Base-by-base conservation (phyloP, 768 basidiomycete species). In the Boletus pseudopeckii region DNA sequence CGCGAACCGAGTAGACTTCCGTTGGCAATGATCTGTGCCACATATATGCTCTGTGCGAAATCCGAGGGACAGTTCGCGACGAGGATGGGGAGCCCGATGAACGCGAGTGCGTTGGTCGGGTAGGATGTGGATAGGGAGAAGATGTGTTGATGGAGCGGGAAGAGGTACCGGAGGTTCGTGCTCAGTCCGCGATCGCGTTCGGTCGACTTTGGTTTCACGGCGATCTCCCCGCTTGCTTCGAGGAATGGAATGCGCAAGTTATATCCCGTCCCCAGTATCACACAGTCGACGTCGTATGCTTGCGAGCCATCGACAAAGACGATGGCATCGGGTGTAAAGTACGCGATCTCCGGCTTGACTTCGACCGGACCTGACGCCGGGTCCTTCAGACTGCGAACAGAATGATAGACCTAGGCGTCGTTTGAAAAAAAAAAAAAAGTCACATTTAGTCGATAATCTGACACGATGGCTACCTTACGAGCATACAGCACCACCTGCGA, bases 261-360 rank as follows among this genome's bases (percentile, higher is more conserved):
- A 61, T 85, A 85, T 8, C 84, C 83, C 0, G 81, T 84, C 0
- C 68, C 81, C 14, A 83, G 74, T 26, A 84, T 59, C 34, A 85
- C 68, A 7, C 72, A 59, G 53, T 83, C 79, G 28, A 80, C 74
- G 38, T 74, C 69, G 17, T 53, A 36, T 4, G 74, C 52, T 1
- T 62, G 53, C 1, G 77, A 74, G 14, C 76, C 78, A 59, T 84
- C 82, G 0, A 57, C 58, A 56, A 85, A 82, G 15, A 78, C 71
- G 32, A 82, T 64, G 3, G 70, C 70, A 10, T 73, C 58, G 5
- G 62, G 46, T 0, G 77, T 78, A 60, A 85, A 81, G 63, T 78
- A 72, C 1, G 77, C 71, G 48, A 84, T 77, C 38, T 72, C 76
- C 2, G 80, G 75, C 55, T 75, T 76, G 55, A 65, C 33, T 15